Percentiles rank a stretch among this genome's conserved stretches.
Evolutionary conservation across 495 filamentous ascomycete species (phyloP).

Genomic region (Xylaria flabelliformis): DNA sequence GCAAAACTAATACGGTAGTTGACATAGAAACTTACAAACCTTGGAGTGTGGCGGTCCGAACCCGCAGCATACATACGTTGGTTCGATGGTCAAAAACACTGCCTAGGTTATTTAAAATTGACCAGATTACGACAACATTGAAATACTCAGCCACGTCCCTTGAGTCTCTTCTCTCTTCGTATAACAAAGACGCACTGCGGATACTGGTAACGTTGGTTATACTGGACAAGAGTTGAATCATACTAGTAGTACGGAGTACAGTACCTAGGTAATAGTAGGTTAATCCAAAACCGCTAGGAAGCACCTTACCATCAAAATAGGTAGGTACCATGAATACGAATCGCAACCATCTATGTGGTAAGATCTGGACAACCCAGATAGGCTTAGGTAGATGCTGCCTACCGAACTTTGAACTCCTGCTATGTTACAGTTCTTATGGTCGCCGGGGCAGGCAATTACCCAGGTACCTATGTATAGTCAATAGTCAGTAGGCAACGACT

Average conservation of each 20-base stretch:
- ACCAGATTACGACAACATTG: not conserved
- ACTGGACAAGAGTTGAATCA: not conserved
- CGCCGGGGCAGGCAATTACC: slow-evolving; percentile 4
- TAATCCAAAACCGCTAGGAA: too few species aligned
- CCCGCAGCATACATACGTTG: not conserved
- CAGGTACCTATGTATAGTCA: not conserved
- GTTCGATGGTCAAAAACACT: not conserved
- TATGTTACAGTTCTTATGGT: not conserved
- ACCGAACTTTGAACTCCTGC: not conserved
- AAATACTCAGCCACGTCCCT: not conserved
- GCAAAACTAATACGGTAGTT: not conserved
- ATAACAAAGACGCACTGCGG: not conserved
- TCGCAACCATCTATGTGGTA: not conserved
- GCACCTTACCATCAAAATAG: not conserved
- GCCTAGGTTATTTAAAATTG: not conserved
- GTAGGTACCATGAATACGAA: not conserved
- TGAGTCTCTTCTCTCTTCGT: too few species aligned
- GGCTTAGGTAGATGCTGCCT: slow-evolving; percentile 1
- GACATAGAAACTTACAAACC: not conserved
- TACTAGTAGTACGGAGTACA: too few species aligned
- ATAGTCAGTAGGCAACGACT: not conserved
- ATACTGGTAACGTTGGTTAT: not conserved
- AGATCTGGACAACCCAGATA: slow-evolving; percentile 1
- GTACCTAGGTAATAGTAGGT: too few species aligned
- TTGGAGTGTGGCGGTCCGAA: not conserved